A percentile compares a stretch with the other conserved stretches of the same genome.
phyloP scores from a whole-genome alignment of 2,329 filamentous ascomycete species.

The Nigrospora sphaerica region DNA sequence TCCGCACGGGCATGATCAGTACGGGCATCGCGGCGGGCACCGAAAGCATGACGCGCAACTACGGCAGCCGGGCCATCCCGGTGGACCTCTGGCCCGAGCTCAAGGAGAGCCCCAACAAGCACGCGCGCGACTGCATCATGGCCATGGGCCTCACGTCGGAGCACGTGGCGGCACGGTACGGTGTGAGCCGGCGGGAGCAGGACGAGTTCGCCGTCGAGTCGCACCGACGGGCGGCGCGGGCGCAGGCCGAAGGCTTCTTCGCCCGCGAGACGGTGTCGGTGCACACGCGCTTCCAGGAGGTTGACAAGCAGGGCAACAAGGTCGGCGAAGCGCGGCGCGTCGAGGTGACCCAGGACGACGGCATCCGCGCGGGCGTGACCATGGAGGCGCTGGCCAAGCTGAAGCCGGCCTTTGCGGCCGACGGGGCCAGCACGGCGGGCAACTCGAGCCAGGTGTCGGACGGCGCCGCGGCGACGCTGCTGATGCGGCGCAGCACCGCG shows the following conservation, averaged over 20 bases:
- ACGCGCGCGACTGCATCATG: constrained; percentile 85
- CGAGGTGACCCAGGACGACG: constrained; percentile 73
- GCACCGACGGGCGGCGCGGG: constrained; percentile 65
- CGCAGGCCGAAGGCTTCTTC: constrained; percentile 64
- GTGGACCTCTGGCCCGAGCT: constrained; percentile 72
- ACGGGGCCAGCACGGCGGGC: constrained; percentile 75
- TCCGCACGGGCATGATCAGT: constrained; percentile 66
- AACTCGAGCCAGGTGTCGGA: constrained; percentile 84
- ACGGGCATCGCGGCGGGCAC: constrained; percentile 80
- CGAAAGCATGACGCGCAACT: constrained; percentile 95
- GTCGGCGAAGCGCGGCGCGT: constrained; percentile 51
- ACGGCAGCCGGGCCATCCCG: constrained; percentile 78
- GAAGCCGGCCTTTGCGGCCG: constrained; percentile 75
- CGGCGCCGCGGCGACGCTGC: constrained; percentile 73
- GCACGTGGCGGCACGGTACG: constrained; percentile 76
- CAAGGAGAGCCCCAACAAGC: constrained; percentile 53
- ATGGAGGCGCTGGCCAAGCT: constrained; percentile 67
- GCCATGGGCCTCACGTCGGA: constrained; percentile 87
- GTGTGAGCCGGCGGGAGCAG: constrained; percentile 67
- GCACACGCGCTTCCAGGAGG: constrained; percentile 58
- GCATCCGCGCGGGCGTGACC: constrained; percentile 63
- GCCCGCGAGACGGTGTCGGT: constrained; percentile 76
- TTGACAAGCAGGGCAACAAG: constrained; percentile 52
- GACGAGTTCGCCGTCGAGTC: constrained; percentile 73
- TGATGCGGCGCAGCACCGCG: constrained; percentile 81